Evolutionary conservation across 2,329 filamentous ascomycete species (phyloP).

Genomic region (Geosmithia putterillii): DNA sequence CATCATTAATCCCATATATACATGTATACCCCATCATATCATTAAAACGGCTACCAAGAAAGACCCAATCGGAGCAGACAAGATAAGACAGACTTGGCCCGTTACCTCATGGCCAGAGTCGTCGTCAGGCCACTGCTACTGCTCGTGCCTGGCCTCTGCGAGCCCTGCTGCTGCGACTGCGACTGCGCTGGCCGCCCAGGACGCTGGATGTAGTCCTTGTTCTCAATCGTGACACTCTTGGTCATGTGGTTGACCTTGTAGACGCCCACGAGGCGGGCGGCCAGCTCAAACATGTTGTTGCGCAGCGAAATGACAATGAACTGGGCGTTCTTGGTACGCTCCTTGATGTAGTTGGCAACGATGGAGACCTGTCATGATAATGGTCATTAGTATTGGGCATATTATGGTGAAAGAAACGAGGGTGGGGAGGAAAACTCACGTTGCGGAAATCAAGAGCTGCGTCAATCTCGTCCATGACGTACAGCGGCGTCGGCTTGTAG

Average conservation of each 20-base stretch:
- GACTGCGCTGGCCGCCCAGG: constrained; percentile 9
- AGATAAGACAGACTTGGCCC: not conserved
- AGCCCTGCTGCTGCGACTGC: constrained; percentile 16
- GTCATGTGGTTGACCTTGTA: constrained; percentile 99
- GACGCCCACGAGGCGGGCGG: constrained; percentile 86
- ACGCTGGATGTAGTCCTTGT: constrained; percentile 58
- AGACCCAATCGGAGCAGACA: no score
- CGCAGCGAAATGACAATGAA: constrained; percentile 96
- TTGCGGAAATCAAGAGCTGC: constrained; percentile 96
- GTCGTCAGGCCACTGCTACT: constrained; percentile 14
- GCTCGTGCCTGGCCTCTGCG: constrained; percentile 3
- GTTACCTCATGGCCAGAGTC: constrained; percentile 21
- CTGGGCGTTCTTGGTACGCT: constrained; percentile 96
- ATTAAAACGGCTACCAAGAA: not conserved
- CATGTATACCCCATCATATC: not conserved
- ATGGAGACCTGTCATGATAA: constrained; percentile 67
- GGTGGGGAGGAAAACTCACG: constrained; percentile 47
- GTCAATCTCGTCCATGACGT: constrained; percentile 99
- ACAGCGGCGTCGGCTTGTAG: constrained; percentile 93
- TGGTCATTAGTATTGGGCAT: not conserved
- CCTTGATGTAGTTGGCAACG: constrained; percentile 97
- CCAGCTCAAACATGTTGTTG: constrained; percentile 99
- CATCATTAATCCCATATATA: not conserved
- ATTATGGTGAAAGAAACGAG: not conserved
- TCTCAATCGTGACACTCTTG: constrained; percentile 83